Base-by-base conservation (phyloP, 805 yeast genomes). In the Candida maris region DNA sequence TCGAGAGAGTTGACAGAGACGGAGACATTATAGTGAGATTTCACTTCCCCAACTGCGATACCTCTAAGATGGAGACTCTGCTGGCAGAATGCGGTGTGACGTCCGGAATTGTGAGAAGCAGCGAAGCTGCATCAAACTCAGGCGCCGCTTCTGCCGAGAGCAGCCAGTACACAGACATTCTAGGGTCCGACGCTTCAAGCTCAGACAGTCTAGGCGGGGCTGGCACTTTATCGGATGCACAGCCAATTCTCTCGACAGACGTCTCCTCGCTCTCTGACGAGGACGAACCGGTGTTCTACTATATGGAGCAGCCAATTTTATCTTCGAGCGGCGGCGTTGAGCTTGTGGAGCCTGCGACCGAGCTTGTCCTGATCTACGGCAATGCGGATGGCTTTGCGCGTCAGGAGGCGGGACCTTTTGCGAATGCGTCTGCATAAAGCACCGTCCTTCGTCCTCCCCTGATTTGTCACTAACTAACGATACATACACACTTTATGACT, bases 1-100 rank as follows among this genome's bases (percentile, higher is more conserved):
- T 45, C 6, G 64, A 82, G 37, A 66, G 77, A 31, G 59, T 73
- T 36, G 67, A 66, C 30, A 51, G 60, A 25, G 54, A 61, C 9
- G 61, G 67, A 20, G 58, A 57, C 35, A 52, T 61, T 20, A 49
- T 78, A 9, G 45, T 57, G 32, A 54, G 59, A 44, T 34, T 63
- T 81, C 45, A 75, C 81, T 85, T 86, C 62, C 87, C 91, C 22
- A 84, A 82, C 54, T 70, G 82, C 41, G 86, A 82, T 41, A 59
- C 69, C 5, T 63, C 56, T 5, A 77, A 77, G 46, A 73, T 84
- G 48, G 81, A 79, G 48, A 42, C 45, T 15, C 58, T 84, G 41
- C 59, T 83, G 41, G 53, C 67, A 26, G 93, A 83, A 29, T 66
- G 75, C 41, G 82, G 75, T 17, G 74, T 84, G 5, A 55, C 71